Evolutionary conservation across 2,329 filamentous ascomycete genomes (phyloP).

Genomic region (Hirsutella thompsonii): DNA sequence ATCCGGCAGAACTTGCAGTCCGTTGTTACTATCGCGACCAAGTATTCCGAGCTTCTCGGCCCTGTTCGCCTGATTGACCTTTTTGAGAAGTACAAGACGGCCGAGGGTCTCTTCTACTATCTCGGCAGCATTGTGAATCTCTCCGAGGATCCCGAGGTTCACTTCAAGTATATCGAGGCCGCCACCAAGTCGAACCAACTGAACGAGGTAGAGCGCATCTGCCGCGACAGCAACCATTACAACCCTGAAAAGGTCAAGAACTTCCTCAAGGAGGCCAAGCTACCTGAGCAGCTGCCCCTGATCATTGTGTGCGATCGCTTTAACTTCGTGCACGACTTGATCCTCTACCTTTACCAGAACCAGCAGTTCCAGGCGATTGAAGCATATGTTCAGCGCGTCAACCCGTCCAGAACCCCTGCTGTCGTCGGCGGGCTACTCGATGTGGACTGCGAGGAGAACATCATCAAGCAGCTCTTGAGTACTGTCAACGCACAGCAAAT

Average conservation of each 20-base stretch:
- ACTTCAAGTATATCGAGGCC: slow-evolving; percentile 99
- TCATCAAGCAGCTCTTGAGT: slow-evolving; percentile 82
- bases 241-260: slow-evolving; percentile 97
- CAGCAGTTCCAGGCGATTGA: slow-evolving; percentile 99
- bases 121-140: slow-evolving; percentile 96
- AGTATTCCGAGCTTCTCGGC: slow-evolving; percentile 91
- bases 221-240: slow-evolving; percentile 81
- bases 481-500: slow-evolving; percentile 78
- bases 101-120: slow-evolving; percentile 96
- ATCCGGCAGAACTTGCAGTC: slow-evolving; percentile 94
- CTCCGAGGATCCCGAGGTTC: slow-evolving; percentile 86
- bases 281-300: slow-evolving; percentile 84
- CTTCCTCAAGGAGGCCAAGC: slow-evolving; percentile 91
- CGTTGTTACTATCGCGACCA: slow-evolving; percentile 90
- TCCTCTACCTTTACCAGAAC: slow-evolving; percentile 95
- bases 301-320: slow-evolving; percentile 99
- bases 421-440: slow-evolving; percentile 90
- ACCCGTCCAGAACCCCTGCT: slow-evolving; percentile 78
- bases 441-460: slow-evolving; percentile 90
- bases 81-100: slow-evolving; percentile 94
- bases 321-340: slow-evolving; percentile 95
- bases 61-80: slow-evolving; percentile 81
- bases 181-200: slow-evolving; percentile 89
- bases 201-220: slow-evolving; percentile 93
- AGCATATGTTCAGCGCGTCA: slow-evolving; percentile 93